Evolutionary conservation across 148 eudicot species (phyloP).

Genomic region (Gaultheria prostrata): DNA sequence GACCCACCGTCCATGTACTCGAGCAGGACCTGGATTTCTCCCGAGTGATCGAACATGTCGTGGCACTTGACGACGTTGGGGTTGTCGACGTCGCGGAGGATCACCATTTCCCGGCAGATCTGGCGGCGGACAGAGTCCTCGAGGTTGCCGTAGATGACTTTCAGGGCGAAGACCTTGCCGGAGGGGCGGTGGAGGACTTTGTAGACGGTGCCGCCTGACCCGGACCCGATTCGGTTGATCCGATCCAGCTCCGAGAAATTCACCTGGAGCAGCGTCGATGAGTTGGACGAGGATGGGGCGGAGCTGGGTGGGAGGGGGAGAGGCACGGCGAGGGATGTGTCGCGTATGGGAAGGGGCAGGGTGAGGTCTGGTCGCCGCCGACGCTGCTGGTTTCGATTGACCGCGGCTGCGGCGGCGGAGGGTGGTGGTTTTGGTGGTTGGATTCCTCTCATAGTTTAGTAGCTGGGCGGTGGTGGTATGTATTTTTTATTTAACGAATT

Average conservation of each 20-base stretch:
- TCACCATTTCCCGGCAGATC: constrained; percentile 85
- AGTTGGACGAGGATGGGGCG: background rate
- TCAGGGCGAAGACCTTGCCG: constrained; percentile 54
- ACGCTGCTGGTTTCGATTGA: constrained; percentile 17
- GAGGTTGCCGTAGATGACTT: constrained; percentile 77
- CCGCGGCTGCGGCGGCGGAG: constrained; percentile 17
- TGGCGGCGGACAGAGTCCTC: constrained; percentile 70
- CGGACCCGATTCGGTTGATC: constrained; percentile 68
- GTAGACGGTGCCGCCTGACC: constrained; percentile 83
- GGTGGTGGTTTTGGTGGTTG: constrained; percentile 28
- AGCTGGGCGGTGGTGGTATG: background rate
- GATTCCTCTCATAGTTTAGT: constrained; percentile 24
- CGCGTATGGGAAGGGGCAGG: constrained; percentile 62
- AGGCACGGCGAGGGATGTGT: constrained; percentile 45
- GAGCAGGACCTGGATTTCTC: constrained; percentile 74
- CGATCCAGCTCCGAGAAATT: constrained; percentile 55
- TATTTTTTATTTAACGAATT: background rate
- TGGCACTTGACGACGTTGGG: constrained; percentile 68
- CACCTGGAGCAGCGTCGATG: constrained; percentile 9
- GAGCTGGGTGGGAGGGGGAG: constrained; percentile 58
- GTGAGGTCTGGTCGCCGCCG: constrained; percentile 62
- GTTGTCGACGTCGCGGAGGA: constrained; percentile 67
- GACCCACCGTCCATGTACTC: constrained; percentile 83
- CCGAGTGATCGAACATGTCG: constrained; percentile 62
- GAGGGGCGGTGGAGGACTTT: constrained; percentile 67